Evolutionary conservation across 2,329 filamentous ascomycete genomes (phyloP).

Genomic region (Sporothrix variecibatus): DNA sequence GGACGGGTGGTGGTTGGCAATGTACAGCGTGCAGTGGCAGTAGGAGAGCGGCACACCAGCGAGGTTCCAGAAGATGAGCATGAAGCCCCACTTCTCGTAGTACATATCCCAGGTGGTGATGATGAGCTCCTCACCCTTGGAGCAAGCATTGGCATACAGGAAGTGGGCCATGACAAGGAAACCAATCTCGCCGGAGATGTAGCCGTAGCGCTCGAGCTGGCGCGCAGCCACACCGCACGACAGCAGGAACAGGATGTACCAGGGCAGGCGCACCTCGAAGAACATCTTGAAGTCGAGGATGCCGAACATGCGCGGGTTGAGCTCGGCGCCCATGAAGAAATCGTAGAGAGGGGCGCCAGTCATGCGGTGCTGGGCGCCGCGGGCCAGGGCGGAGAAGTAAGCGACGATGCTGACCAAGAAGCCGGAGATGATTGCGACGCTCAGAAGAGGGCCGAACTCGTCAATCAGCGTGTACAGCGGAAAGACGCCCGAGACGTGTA

Average conservation of each 20-base stretch:
- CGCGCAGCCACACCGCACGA: conserved; percentile 68
- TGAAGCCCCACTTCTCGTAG: conserved; percentile 86
- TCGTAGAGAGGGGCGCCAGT: conserved; percentile 79
- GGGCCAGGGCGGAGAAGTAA: conserved; percentile 79
- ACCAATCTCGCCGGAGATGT: conserved; percentile 70
- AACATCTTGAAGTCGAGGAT: conserved; percentile 93
- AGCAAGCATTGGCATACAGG: conserved; percentile 79
- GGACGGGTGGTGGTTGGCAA: conserved; percentile 71
- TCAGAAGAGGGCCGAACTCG: conserved; percentile 91
- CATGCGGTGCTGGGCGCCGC: conserved; percentile 89
- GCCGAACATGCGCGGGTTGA: conserved; percentile 83
- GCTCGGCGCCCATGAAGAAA: conserved; percentile 88
- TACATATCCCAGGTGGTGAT: conserved; percentile 86
- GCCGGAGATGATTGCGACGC: conserved; percentile 88
- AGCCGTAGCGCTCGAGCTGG: conserved; percentile 77
- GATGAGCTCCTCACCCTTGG: conserved; percentile 81
- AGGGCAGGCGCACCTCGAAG: conserved; percentile 82
- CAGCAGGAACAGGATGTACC: conserved; percentile 77
- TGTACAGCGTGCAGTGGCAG: conserved; percentile 80
- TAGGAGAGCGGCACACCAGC: conserved; percentile 79
- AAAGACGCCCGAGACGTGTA: conserved; percentile 85
- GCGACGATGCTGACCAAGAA: conserved; percentile 81
- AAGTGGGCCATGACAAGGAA: conserved; percentile 79
- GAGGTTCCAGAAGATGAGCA: conserved; percentile 89
- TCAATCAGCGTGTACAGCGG: conserved; percentile 90